A percentile compares a stretch with the other conserved stretches of the same genome.
Conservation (phyloP, 2,329 filamentous ascomycete species). For the Lecanicillium sp. region DNA sequence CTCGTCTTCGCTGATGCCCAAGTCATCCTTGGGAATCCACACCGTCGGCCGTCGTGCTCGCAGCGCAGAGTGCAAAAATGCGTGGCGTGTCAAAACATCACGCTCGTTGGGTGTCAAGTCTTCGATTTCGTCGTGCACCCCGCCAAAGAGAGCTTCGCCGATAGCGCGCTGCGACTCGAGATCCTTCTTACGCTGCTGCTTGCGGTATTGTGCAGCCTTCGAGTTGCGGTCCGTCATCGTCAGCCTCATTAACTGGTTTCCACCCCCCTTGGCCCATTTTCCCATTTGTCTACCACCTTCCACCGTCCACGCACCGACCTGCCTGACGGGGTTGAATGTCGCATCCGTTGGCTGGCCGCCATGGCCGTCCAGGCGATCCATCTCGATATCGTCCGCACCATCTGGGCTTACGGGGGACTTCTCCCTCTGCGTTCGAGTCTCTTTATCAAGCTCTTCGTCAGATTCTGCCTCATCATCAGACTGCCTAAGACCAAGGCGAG, state of each 20-base stretch:
- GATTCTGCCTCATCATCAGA: slow-evolving; percentile 23
- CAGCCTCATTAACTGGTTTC: slow-evolving; percentile 38
- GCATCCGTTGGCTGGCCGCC: slow-evolving; percentile 14
- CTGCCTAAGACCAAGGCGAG: slow-evolving; percentile 53
- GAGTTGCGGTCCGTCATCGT: slow-evolving; percentile 23
- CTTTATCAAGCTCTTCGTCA: slow-evolving; percentile 11
- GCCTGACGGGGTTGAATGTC: slow-evolving; percentile 36
- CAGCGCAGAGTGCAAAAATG: slow-evolving; percentile 85
- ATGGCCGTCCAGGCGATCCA: slow-evolving; percentile 26
- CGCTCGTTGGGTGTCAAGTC: slow-evolving; percentile 86
- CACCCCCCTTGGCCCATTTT: slow-evolving; percentile 31
- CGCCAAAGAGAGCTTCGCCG: slow-evolving; percentile 75
- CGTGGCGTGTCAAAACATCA: slow-evolving; percentile 74
- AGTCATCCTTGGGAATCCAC: slow-evolving; percentile 86
- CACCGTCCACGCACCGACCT: slow-evolving; percentile 39
- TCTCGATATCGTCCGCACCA: slow-evolving; percentile 28
- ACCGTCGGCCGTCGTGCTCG: slow-evolving; percentile 78
- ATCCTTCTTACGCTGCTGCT: slow-evolving; percentile 46
- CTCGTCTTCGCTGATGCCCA: slow-evolving; percentile 89
- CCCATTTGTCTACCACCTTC: slow-evolving; percentile 18
- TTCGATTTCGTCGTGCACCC: slow-evolving; percentile 87
- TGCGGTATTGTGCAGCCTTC: slow-evolving; percentile 39
- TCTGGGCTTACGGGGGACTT: slow-evolving; percentile 15
- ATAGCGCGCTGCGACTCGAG: slow-evolving; percentile 66
- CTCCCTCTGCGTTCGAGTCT: slow-evolving; percentile 18